Evolutionary conservation across 2,329 filamentous ascomycete species (phyloP).

Genomic region (Pseudonectria foliicola): DNA sequence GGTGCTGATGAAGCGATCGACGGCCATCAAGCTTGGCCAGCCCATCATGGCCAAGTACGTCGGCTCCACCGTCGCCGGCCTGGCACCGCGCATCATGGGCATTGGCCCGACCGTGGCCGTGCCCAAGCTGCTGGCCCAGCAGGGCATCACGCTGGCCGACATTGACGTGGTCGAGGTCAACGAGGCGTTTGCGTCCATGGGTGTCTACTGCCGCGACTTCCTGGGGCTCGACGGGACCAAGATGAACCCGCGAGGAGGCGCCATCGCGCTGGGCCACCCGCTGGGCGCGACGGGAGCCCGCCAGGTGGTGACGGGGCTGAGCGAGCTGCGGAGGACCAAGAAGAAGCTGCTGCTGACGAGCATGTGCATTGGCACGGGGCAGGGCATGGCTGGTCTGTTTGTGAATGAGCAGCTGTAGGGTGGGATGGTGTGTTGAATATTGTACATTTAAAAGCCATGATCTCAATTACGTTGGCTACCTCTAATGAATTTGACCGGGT

Average conservation of each 20-base stretch:
- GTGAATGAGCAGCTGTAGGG: conserved; percentile 45
- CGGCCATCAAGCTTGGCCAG: conserved; percentile 77
- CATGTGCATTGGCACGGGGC: conserved; percentile 74
- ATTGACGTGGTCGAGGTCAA: conserved; percentile 91
- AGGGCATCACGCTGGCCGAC: conserved; percentile 71
- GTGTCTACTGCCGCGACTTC: conserved; percentile 78
- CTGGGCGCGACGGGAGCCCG: conserved; percentile 71
- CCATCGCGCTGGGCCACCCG: conserved; percentile 77
- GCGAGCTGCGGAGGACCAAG: conserved; percentile 74
- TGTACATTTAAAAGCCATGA: too few relatives aligned
- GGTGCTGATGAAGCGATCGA: conserved; percentile 89
- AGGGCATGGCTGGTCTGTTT: conserved; percentile 62
- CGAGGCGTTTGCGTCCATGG: conserved; percentile 97
- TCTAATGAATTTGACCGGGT: too few relatives aligned
- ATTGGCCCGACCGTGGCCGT: conserved; percentile 72
- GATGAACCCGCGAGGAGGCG: conserved; percentile 75
- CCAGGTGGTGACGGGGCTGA: conserved; percentile 84
- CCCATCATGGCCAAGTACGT: conserved; percentile 94
- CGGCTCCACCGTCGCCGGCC: conserved; percentile 80
- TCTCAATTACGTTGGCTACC: too few relatives aligned
- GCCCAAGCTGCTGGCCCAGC: conserved; percentile 76
- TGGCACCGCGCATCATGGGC: conserved; percentile 93
- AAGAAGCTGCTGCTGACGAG: conserved; percentile 88
- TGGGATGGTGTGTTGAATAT: conserved; percentile 4
- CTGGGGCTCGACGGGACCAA: conserved; percentile 65